phyloP scores from a whole-genome alignment of 805 yeast species.

The Metschnikowia sp. region DNA sequence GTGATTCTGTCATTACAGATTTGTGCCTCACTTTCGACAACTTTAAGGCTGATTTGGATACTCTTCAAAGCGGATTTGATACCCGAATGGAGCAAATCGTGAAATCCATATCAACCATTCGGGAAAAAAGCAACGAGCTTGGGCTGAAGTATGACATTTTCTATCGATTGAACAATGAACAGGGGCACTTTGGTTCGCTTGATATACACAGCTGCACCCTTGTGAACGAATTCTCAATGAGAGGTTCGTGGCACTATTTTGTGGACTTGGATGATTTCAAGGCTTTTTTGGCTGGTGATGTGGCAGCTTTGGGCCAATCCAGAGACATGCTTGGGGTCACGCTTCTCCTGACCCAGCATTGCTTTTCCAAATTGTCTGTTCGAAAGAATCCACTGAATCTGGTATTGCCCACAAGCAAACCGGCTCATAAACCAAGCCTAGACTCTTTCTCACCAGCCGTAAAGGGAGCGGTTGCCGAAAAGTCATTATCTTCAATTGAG shows the following conservation, averaged over 20 bases:
- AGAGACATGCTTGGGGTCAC: background rate
- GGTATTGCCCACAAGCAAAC: too few relatives aligned
- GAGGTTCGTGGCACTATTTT: background rate
- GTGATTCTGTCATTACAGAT: background rate
- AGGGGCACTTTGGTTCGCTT: background rate
- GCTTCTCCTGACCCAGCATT: background rate
- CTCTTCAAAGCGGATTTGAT: background rate
- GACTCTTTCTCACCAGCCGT: too few relatives aligned
- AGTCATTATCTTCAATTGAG: too few relatives aligned
- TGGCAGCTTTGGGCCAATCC: slow-evolving; percentile 1
- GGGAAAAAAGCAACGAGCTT: background rate
- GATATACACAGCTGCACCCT: slow-evolving; percentile 1
- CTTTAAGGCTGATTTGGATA: background rate
- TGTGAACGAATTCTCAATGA: slow-evolving; percentile 4
- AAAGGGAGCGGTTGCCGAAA: too few relatives aligned
- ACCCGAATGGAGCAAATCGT: background rate
- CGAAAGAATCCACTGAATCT: too few relatives aligned
- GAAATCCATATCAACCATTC: background rate
- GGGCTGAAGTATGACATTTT: background rate
- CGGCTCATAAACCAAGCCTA: too few relatives aligned
- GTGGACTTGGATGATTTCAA: background rate
- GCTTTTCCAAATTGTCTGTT: too few relatives aligned
- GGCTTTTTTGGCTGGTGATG: slow-evolving; percentile 1
- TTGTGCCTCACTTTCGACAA: background rate
- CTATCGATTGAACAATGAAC: background rate